Evolutionary conservation across 345 rosid species (phyloP), one percentile per base, ranked within the genome.

Genomic region (Eucalyptus guilfoylei): DNA sequence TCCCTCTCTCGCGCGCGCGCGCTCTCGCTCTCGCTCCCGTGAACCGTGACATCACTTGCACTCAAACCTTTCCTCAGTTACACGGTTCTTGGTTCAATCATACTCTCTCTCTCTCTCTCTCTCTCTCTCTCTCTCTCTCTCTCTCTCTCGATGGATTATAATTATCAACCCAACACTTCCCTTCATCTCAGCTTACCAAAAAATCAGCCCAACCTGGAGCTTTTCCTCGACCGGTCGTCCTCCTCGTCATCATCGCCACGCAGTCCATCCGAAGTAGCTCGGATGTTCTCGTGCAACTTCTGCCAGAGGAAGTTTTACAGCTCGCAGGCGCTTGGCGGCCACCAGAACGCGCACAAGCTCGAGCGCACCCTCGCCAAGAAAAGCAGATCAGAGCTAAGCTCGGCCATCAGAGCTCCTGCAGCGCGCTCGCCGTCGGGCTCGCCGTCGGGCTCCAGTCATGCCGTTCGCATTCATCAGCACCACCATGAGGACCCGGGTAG

Each of bases 281-380:
- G 99, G 87, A 88, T 95, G 54, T 98, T 98, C 93, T 95, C 98
- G 2, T 98, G 99, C 94, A 98, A 97, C 94, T 98, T 94, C 88
- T 98, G 99, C 92, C 96, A 95, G 90, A 93, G 99, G 81, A 98
- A 95, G 93, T 98, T 98, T 88, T 94, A 95, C 37, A 98, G 99
- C 90, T 98, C 99, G 52, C 99, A 98, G 91, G 99, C 99, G n/a
- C 97, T 98, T 47, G 99, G 99, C 9, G 98, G 99, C 8, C 99
- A 98, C 91, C 99, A 98, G 92, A 98, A 98, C 91, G 99, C 99
- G 44, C 99, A 97, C 91, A 98, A 96, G 93, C 96, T 97, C 40
- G 99, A 97, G 87, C 92, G 99, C 90, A 98, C 98, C 28, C 92
- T 98, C 23, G 98, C 99, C 88, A 98, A 96, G 94, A 98, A 97